A percentile compares a stretch with the other conserved stretches of the same genome.
phyloP scores from a whole-genome alignment of 306 rosid genomes.

The Lathyrus sativus region DNA sequence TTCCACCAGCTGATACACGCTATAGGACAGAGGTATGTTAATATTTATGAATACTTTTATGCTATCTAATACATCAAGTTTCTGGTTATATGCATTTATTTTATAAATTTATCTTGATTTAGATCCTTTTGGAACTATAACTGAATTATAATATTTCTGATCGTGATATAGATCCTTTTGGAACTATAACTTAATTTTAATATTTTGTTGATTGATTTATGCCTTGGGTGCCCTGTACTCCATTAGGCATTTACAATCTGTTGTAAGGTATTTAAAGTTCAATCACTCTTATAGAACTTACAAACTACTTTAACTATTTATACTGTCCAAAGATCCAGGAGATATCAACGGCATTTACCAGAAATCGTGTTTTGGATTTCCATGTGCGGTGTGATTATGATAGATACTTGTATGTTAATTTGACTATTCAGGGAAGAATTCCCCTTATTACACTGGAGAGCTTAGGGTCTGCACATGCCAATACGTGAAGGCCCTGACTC shows the following conservation, averaged over 20 bases:
- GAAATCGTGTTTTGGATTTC: constrained; percentile 1
- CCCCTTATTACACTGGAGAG: not conserved
- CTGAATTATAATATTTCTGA: constrained; percentile 13
- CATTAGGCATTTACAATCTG: constrained; percentile 14
- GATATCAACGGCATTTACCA: constrained; percentile 1
- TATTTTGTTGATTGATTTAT: not conserved
- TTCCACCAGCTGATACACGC: constrained; percentile 87
- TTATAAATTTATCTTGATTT: constrained; percentile 26
- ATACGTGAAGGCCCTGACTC: not conserved
- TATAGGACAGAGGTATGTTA: constrained; percentile 74
- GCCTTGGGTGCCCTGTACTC: not conserved
- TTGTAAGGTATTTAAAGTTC: constrained; percentile 16
- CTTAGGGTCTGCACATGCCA: not conserved
- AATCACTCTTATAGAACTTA: not conserved
- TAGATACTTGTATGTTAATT: not conserved
- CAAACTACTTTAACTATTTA: not conserved
- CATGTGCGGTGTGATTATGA: not conserved
- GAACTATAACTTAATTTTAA: constrained; percentile 5
- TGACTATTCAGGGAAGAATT: not conserved
- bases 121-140: constrained; percentile 6
- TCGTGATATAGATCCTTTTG: constrained; percentile 17
- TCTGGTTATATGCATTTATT: constrained; percentile 12
- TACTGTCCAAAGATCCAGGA: constrained; percentile 4
- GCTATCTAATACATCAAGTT: constrained; percentile 25
- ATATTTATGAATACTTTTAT: constrained; percentile 4